A percentile compares a stretch with the other conserved stretches of the same genome.
These are phyloP conservation scores for Phlyctochytrium planicorne DNA, from an alignment of 192 early-diverging fungal genomes.

Conservation along the genomic window DNA sequence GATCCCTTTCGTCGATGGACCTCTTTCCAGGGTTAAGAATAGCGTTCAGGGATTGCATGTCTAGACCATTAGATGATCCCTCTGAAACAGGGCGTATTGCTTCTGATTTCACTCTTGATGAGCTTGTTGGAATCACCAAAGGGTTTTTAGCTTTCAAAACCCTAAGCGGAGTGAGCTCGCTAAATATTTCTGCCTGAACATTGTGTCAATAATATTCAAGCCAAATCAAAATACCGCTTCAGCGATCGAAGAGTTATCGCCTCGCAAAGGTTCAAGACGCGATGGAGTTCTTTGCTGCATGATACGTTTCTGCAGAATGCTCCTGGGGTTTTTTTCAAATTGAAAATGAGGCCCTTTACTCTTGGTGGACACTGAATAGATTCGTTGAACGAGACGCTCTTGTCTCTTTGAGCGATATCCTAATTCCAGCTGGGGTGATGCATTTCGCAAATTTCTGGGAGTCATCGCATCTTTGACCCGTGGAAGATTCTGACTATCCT, in stretches of 20 bases:
- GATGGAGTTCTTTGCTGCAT: constrained; percentile 4
- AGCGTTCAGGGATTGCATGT: neutral
- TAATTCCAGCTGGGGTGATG: too few species aligned
- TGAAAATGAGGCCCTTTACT: constrained; percentile 22
- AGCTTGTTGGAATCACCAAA: constrained; percentile 37
- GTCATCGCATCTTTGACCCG: too few species aligned
- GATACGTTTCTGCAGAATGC: too few species aligned
- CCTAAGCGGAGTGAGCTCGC: neutral
- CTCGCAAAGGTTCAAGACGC: neutral
- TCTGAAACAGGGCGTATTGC: constrained; percentile 11
- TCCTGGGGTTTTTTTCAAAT: neutral
- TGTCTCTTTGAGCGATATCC: too few species aligned
- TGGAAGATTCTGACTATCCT: too few species aligned
- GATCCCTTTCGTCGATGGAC: neutral
- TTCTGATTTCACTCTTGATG: constrained; percentile 19
- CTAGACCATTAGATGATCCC: constrained; percentile 3
- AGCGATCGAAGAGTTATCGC: neutral
- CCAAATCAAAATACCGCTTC: neutral
- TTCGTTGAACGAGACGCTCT: constrained; percentile 17
- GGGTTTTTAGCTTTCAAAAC: constrained; percentile 36
- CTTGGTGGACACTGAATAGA: constrained; percentile 16
- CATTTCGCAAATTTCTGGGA: too few species aligned
- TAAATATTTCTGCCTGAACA: neutral
- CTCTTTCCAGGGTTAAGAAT: constrained; percentile 1
- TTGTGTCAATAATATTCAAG: constrained; percentile 11